Evolutionary conservation across 306 rosid genomes (phyloP).

Genomic region (Mucuna pruriens): DNA sequence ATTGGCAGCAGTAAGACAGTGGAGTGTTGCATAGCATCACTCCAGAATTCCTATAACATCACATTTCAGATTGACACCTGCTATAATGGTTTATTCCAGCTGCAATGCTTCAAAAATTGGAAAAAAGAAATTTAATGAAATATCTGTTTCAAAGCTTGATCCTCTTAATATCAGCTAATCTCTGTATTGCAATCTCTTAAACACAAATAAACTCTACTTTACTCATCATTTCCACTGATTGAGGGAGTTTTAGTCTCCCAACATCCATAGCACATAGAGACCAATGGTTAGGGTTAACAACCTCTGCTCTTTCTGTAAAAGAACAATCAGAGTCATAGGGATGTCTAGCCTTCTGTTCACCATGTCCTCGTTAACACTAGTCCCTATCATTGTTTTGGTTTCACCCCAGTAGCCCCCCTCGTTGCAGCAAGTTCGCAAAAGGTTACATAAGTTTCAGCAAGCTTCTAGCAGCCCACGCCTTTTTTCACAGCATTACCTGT

Average conservation of each 20-base stretch:
- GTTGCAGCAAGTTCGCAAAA: background rate
- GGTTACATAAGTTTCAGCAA: background rate
- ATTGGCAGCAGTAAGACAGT: too few relatives aligned
- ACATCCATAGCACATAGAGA: background rate
- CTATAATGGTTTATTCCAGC: background rate
- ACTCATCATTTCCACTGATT: background rate
- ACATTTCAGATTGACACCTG: background rate
- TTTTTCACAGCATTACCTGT: background rate
- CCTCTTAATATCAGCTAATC: background rate
- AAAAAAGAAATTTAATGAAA: slow-evolving; percentile 11
- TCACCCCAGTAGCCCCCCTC: background rate
- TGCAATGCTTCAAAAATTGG: slow-evolving; percentile 24
- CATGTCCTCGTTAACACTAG: background rate
- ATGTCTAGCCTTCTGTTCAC: background rate
- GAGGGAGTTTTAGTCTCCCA: slow-evolving; percentile 5
- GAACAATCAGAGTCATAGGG: background rate
- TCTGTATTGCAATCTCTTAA: background rate
- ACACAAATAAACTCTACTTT: background rate
- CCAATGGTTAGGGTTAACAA: background rate
- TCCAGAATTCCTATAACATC: slow-evolving; percentile 1
- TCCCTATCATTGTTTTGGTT: too few relatives aligned
- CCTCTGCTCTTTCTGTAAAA: background rate
- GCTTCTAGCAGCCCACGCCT: background rate
- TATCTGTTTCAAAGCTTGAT: background rate
- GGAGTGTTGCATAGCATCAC: background rate